Base-by-base conservation (phyloP, 129 eudicot species). In the Tagetes erecta region DNA sequence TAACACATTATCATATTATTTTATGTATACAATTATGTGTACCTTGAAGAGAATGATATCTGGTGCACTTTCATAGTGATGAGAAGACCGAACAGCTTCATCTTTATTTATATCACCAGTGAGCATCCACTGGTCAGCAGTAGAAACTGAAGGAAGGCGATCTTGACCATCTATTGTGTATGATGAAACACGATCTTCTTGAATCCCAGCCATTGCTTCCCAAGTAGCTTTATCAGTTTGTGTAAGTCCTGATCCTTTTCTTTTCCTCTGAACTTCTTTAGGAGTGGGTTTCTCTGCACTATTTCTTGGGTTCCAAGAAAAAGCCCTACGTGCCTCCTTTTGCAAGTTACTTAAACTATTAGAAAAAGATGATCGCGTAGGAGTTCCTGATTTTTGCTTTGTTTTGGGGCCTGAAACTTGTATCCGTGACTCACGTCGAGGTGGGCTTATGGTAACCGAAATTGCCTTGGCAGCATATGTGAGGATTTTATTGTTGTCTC, bases 141-240 rank as follows among this genome's bases (percentile, higher is more conserved):
- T 83, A 6, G 97, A 82, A 63, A 82, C 96, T 52, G 96, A 82
- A 76, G 97, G 94, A 72, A 88, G 81, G 45, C 97, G 84, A 59
- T 95, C 99, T 84, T 91, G 99, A 34, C 97, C 92, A 44, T 95
- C 99, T 36, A 82, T 80, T 56, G 85, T 70, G 74, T 74, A 87
- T n/a, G 87, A 78, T 53, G 91, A 80, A 76, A 68, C 88, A 73
- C 88, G 92, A 64, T 91, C 99, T 83, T 95, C 99, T 75, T 95
- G 99, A 78, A 91, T 91, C 11, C 96, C 97, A 64, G 99, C 78
- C 97, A 91, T 88, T 78, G 96, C 97, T 81, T 95, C 99, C 99
- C 91, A 95, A 64, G 96, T 84, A 76, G 81, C 97, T 50, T 84
- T 87, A 69, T 95, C 97, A 42, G 97, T 64, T 73, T 87, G 96